Base-by-base conservation (phyloP, 2,329 filamentous ascomycete species). In the Aspergillus sp. region DNA sequence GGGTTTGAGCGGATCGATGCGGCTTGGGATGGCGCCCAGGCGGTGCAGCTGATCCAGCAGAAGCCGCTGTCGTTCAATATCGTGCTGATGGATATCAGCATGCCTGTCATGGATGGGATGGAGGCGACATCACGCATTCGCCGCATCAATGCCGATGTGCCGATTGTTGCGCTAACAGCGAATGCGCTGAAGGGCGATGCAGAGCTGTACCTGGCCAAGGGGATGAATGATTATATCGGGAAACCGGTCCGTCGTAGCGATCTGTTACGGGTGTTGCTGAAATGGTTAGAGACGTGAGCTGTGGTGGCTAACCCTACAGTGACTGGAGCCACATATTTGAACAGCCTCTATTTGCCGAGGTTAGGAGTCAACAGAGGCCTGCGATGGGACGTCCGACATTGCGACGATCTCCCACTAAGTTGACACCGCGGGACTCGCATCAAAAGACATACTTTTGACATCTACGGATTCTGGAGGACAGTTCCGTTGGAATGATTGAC, bases 71-170 rank as follows among this genome's bases (percentile, higher is more conserved):
- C 71, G 17, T 97, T 93, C 69, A 92, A 97, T 69, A 89, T 95
- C 54, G 91, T 97, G 53, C 81, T 97, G 36, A 97, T 97, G 92
- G 92, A 97, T 67, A 91, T 97, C 5, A 91, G 96, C 69, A 97
- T 97, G 92, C 92, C 92, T 13, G 88, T 96, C 64, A 96, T 96
- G 91, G 92, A 92, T 66, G 92, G 92, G 19, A 96, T 97, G 67
- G 92, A 97, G 71, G 91, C 92, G 10, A 97, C 92, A 3, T 88
- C 84, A 56, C 94, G 93, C 76, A 97, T 97, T 61, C 84, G 92
- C 64, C 89, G 96, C 68, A 95, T 91, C 71, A 92, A 97, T 71
- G 85, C 88, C 47, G 83, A 91, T 42, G 95, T 91, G 14, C 92
- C 92, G 17, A 95, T 97, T 67, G 93, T 97, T 63, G 92, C 92